Conservation (phyloP, 192 early-diverging fungal genomes). For the Backusella sp. region DNA sequence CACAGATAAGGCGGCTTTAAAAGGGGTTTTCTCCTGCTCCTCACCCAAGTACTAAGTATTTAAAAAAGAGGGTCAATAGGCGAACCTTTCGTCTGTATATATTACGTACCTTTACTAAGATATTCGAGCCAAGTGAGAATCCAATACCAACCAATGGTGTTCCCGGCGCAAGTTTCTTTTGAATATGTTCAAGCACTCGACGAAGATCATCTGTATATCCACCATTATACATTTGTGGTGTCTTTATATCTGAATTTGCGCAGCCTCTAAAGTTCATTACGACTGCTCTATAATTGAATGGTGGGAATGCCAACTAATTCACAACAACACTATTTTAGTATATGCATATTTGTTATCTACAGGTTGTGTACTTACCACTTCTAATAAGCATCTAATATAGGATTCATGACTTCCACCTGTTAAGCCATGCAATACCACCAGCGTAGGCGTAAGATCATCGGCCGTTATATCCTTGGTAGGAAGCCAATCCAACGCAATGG, state of each 20-base stretch:
- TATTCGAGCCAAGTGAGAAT: slow-evolving; percentile 91
- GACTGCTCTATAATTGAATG: slow-evolving; percentile 69
- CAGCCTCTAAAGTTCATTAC: slow-evolving; percentile 93
- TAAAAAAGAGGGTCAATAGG: not conserved
- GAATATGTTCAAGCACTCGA: slow-evolving; percentile 57
- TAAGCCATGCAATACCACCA: slow-evolving; percentile 87
- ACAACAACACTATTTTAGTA: not conserved
- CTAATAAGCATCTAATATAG: slow-evolving; percentile 77
- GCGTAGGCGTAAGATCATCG: slow-evolving; percentile 63
- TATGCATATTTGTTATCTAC: not conserved
- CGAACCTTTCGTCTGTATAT: not conserved
- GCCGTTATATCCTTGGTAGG: slow-evolving; percentile 55
- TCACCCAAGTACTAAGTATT: slow-evolving; percentile 76
- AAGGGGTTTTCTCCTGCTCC: slow-evolving; percentile 67
- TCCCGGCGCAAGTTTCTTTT: slow-evolving; percentile 46
- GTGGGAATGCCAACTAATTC: slow-evolving; percentile 39
- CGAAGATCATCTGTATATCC: slow-evolving; percentile 80
- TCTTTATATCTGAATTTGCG: slow-evolving; percentile 77
- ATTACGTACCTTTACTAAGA: slow-evolving; percentile 74
- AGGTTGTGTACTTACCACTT: slow-evolving; percentile 38
- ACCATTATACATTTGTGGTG: slow-evolving; percentile 78
- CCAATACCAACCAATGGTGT: slow-evolving; percentile 80
- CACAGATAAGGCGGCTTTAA: slow-evolving; percentile 76
- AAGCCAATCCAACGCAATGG: slow-evolving; percentile 87
- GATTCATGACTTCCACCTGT: slow-evolving; percentile 92